These are phyloP conservation scores for Apiotrichum porosum DNA, from an alignment of 1,284 basidiomycete species.

Conservation along the genomic window DNA sequence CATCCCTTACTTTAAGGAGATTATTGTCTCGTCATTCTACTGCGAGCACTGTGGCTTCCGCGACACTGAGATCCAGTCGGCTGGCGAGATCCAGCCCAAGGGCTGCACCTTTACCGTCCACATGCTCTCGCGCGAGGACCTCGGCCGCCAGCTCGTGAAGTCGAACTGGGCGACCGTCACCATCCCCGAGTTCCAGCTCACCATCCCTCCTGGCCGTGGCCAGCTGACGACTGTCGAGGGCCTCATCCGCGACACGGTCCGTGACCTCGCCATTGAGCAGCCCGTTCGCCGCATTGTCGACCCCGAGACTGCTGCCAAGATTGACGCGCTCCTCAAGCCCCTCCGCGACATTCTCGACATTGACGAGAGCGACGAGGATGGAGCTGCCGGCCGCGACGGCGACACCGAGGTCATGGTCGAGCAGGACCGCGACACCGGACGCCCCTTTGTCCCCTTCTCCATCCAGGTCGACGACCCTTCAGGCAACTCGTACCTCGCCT, in stretches of 20 bases:
- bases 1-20: constrained; percentile 94
- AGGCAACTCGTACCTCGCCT: constrained; percentile 93
- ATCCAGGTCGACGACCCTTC: constrained; percentile 86
- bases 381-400: constrained; percentile 33
- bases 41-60: constrained; percentile 86
- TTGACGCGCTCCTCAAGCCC: constrained; percentile 67
- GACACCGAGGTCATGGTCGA: constrained; percentile 26
- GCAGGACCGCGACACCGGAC: constrained; percentile 39
- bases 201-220: constrained; percentile 80
- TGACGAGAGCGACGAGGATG: constrained; percentile 55
- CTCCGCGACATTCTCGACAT: constrained; percentile 68
- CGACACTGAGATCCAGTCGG: constrained; percentile 95
- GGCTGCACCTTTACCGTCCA: constrained; percentile 71
- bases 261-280: constrained; percentile 80
- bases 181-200: constrained; percentile 86
- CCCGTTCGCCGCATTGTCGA: constrained; percentile 80
- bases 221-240: constrained; percentile 96
- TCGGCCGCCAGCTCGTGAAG: constrained; percentile 91
- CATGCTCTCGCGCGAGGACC: constrained; percentile 68
- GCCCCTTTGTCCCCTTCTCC: constrained; percentile 70
- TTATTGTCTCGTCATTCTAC: constrained; percentile 92
- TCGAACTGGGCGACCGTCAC: constrained; percentile 74
- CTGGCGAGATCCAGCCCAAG: constrained; percentile 70
- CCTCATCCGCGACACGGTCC: constrained; percentile 74
- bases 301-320: constrained; percentile 68